Percentiles rank a stretch among this genome's conserved stretches.
phyloP scores from a whole-genome alignment of 257 asterid species.

The Galeopsis tetrahit region DNA sequence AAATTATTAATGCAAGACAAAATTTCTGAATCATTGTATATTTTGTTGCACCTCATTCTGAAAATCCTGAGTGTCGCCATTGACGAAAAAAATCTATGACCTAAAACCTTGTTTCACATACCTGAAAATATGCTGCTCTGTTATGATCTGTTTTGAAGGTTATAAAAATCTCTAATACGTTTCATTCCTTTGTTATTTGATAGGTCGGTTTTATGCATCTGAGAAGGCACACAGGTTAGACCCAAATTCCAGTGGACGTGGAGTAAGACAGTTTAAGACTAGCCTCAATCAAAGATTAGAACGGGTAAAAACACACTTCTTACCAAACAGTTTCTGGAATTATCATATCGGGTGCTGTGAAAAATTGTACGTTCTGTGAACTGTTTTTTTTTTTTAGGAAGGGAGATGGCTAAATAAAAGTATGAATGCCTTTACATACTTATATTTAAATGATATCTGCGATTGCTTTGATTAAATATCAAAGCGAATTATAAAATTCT shows the following conservation, averaged over 20 bases:
- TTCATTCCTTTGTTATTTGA: background rate
- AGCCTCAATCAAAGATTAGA: conserved; percentile 79
- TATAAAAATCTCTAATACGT: background rate
- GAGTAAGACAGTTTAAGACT: conserved; percentile 85
- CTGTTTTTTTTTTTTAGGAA: background rate
- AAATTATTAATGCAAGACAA: conserved; percentile 3
- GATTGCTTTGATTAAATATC: conserved; percentile 2
- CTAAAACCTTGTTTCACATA: background rate
- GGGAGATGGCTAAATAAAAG: conserved; percentile 19
- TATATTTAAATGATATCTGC: background rate
- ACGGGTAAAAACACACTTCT: conserved; percentile 47
- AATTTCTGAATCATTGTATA: background rate
- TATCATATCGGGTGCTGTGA: background rate
- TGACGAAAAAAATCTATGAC: background rate
- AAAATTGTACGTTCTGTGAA: background rate
- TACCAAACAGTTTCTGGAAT: background rate
- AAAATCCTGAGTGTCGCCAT: background rate
- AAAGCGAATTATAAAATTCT: conserved; percentile 7
- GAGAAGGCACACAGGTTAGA: conserved; percentile 84
- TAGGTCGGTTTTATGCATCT: conserved; percentile 85
- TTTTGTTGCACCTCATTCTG: conserved; percentile 11
- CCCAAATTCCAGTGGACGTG: conserved; percentile 79
- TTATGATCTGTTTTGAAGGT: background rate
- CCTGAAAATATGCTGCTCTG: background rate
- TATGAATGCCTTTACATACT: background rate